phyloP scores from a whole-genome alignment of 441 rosid species.

The Pelargonium fulgidum region DNA sequence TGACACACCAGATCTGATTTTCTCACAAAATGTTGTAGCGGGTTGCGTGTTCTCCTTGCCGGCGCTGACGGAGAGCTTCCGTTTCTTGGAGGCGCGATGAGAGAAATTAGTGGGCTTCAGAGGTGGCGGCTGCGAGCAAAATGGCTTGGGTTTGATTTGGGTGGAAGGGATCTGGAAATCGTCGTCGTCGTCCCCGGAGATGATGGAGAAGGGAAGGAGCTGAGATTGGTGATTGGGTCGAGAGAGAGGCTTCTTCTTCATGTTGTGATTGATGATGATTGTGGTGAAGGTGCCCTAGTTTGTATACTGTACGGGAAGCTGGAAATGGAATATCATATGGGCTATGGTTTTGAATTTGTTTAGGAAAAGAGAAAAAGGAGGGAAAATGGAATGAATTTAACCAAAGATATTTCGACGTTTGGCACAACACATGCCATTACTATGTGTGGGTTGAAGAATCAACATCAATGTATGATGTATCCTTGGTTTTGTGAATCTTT shows the following conservation, averaged over 20 bases:
- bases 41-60: slow-evolving; percentile 44
- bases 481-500: no score
- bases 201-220: slow-evolving; percentile 2
- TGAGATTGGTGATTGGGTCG: background rate
- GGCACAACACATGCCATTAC: no score
- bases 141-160: slow-evolving; percentile 23
- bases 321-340: no score
- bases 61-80: slow-evolving; percentile 19
- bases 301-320: background rate
- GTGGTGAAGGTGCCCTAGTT: background rate
- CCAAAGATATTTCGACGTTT: no score
- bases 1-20: background rate
- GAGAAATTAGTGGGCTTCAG: slow-evolving; percentile 27
- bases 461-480: no score
- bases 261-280: background rate
- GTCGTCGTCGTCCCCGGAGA: slow-evolving; percentile 42
- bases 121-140: slow-evolving; percentile 21
- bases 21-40: background rate
- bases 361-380: no score
- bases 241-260: background rate
- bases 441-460: no score
- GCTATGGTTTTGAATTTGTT: no score
- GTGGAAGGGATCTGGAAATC: slow-evolving; percentile 51
- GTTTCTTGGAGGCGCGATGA: slow-evolving; percentile 36
- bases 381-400: no score